Conservation (phyloP, 495 filamentous ascomycete genomes). For the Podospora anserina region DNA sequence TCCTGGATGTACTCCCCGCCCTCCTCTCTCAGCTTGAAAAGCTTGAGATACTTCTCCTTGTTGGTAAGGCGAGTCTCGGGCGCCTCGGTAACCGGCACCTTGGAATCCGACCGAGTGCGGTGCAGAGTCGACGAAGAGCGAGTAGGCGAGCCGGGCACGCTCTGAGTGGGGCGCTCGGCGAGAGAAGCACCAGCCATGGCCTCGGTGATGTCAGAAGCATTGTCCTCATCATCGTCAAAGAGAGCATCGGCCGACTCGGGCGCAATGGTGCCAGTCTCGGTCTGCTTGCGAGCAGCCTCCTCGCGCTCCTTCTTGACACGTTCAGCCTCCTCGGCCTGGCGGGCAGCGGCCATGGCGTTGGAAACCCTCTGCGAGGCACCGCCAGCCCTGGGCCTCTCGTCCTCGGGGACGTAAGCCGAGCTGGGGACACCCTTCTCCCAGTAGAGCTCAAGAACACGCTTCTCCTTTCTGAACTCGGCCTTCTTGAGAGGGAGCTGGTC, state of each 20-base stretch:
- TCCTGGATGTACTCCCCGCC: constrained; percentile 96
- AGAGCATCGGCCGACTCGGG: constrained; percentile 87
- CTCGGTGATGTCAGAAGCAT: constrained; percentile 79
- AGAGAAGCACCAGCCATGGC: constrained; percentile 83
- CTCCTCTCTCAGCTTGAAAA: constrained; percentile 88
- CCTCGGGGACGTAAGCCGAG: constrained; percentile 92
- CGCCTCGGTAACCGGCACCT: constrained; percentile 70
- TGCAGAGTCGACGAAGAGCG: constrained; percentile 76
- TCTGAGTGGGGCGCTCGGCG: constrained; percentile 85
- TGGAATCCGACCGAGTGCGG: constrained; percentile 87
- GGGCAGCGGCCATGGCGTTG: constrained; percentile 70
- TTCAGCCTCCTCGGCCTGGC: constrained; percentile 74
- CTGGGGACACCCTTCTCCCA: constrained; percentile 99
- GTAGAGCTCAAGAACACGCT: constrained; percentile 88
- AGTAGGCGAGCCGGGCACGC: constrained; percentile 88
- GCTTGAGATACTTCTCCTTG: constrained; percentile 92
- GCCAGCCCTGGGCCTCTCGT: constrained; percentile 80
- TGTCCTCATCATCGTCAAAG: constrained; percentile 91
- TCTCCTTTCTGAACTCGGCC: constrained; percentile 94
- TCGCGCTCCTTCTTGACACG: constrained; percentile 76
- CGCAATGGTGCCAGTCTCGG: constrained; percentile 86
- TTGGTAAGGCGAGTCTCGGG: constrained; percentile 77
- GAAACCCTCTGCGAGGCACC: constrained; percentile 61
- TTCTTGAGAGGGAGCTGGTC: constrained; percentile 98
- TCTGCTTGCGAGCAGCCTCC: constrained; percentile 83